Conservation (phyloP, 2,329 filamentous ascomycete species). For the Aspergillus thermomutatus region DNA sequence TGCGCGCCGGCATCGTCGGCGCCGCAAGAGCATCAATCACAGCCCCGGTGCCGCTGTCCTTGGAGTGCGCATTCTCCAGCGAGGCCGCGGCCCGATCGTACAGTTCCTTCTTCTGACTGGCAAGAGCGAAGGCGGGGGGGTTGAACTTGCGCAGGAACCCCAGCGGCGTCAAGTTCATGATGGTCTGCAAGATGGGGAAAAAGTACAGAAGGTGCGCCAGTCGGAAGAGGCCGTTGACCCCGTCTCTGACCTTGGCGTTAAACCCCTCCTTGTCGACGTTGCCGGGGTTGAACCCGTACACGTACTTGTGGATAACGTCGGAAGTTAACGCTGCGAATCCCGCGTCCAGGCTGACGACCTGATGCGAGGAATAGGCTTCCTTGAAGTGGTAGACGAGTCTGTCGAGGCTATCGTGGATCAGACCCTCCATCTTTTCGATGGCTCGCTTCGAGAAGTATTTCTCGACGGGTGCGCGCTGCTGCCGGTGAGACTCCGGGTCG, state of each 20-base stretch:
- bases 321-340: slow-evolving; percentile 27
- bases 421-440: slow-evolving; percentile 7
- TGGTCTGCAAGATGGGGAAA: slow-evolving; percentile 19
- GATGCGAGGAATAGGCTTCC: slow-evolving; percentile 7
- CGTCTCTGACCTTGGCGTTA: slow-evolving; percentile 17
- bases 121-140: slow-evolving; percentile 13
- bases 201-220: slow-evolving; percentile 17
- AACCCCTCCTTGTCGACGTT: slow-evolving; percentile 31
- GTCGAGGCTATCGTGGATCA: slow-evolving; percentile 14
- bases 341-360: slow-evolving; percentile 19
- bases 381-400: slow-evolving; percentile 12
- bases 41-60: background rate
- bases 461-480: slow-evolving; percentile 15
- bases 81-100: slow-evolving; percentile 3
- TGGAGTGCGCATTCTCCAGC: slow-evolving; percentile 3
- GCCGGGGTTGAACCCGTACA: slow-evolving; percentile 29
- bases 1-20: slow-evolving; percentile 14
- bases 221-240: slow-evolving; percentile 16
- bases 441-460: slow-evolving; percentile 24
- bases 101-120: slow-evolving; percentile 13
- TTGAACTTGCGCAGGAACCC: slow-evolving; percentile 7
- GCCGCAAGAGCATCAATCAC: slow-evolving; percentile 15
- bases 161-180: slow-evolving; percentile 16
- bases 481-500: slow-evolving; percentile 16
- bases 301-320: slow-evolving; percentile 38